Evolutionary conservation across 83 land plant species (phyloP).

Genomic region (Diphasiastrum complanatum): DNA sequence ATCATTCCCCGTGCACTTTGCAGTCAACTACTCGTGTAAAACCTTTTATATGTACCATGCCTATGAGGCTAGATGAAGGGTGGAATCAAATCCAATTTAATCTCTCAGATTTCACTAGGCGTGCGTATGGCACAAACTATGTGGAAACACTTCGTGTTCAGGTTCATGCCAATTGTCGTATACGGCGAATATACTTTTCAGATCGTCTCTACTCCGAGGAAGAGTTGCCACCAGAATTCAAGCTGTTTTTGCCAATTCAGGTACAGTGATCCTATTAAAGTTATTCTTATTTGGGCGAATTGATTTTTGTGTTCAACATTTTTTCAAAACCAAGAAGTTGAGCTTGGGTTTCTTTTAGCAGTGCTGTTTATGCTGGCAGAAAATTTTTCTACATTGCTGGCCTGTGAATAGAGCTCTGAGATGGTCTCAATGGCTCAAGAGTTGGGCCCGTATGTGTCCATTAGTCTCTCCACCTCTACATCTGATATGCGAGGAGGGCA

Average conservation of each 20-base stretch:
- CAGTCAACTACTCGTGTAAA: slow-evolving; percentile 82
- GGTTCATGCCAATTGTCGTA: slow-evolving; percentile 97
- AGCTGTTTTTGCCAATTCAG: slow-evolving; percentile 90
- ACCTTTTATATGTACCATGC: slow-evolving; percentile 96
- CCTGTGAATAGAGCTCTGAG: no score
- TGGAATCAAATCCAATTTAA: slow-evolving; percentile 94
- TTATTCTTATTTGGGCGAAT: no score
- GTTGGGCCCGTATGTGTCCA: no score
- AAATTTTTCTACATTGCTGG: no score
- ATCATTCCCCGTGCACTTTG: not conserved
- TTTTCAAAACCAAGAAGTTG: no score
- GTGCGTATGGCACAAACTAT: slow-evolving; percentile 94
- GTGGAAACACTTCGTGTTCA: slow-evolving; percentile 91
- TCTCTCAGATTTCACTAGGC: slow-evolving; percentile 74
- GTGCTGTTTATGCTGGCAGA: no score
- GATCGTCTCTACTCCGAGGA: slow-evolving; percentile 96
- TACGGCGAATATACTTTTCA: slow-evolving; percentile 85
- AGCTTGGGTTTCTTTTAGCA: no score
- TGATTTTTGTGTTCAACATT: no score
- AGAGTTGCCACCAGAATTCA: slow-evolving; percentile 95
- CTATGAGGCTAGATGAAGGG: slow-evolving; percentile 79
- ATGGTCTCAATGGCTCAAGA: no score
- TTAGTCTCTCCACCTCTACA: no score
- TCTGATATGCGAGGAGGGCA: no score
- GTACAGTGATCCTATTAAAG: no score